Evolutionary conservation across 202 grass and related monocot genomes (phyloP).

Genomic region (Carex sylvatica): DNA sequence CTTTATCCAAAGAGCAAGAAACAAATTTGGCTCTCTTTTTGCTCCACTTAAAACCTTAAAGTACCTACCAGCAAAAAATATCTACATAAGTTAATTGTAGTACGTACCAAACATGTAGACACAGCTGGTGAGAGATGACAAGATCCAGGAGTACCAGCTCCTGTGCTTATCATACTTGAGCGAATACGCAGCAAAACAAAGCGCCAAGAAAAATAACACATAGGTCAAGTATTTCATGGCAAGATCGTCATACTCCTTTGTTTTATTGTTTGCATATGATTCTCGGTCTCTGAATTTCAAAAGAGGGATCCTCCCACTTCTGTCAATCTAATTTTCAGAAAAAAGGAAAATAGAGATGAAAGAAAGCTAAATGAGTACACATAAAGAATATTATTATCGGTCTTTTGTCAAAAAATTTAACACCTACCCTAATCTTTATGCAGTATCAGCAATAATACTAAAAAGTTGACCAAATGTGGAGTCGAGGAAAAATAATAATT

Average conservation of each 20-base stretch:
- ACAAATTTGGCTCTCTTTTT: neutral
- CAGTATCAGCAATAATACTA: neutral
- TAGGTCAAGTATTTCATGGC: constrained; percentile 96
- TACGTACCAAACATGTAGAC: constrained; percentile 99
- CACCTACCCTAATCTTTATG: neutral
- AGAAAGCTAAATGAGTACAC: constrained; percentile 7
- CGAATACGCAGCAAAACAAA: constrained; percentile 77
- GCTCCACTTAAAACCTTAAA: neutral
- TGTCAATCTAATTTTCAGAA: constrained; percentile 70
- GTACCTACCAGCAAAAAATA: neutral
- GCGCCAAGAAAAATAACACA: constrained; percentile 72
- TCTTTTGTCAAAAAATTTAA: constrained; percentile 8
- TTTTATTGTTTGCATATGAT: constrained; percentile 97
- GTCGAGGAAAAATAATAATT: neutral
- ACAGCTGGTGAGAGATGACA: constrained; percentile 94
- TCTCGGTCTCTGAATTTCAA: constrained; percentile 82
- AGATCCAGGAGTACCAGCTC: constrained; percentile 99
- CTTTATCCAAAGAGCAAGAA: neutral
- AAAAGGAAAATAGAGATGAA: neutral
- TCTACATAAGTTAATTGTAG: constrained; percentile 7
- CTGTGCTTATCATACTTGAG: constrained; percentile 89
- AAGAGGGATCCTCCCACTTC: constrained; percentile 81
- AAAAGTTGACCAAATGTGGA: neutral
- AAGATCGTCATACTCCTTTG: constrained; percentile 95
- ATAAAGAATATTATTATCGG: neutral